These are phyloP conservation scores for Elongisporangium senticosum DNA, from an alignment of 352 stramenopile genomes.

Conservation along the genomic window DNA sequence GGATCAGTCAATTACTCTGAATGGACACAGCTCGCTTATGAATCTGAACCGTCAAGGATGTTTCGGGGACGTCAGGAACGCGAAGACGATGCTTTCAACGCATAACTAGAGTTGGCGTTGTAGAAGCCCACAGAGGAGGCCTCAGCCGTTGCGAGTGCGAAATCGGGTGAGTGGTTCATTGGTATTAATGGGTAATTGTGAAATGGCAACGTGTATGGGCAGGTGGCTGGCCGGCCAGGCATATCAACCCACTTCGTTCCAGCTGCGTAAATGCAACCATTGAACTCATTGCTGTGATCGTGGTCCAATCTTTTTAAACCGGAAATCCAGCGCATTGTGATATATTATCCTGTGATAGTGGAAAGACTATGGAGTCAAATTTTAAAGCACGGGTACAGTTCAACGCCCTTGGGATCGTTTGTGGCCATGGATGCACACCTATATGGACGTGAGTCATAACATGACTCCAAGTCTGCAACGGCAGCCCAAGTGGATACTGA, in stretches of 20 bases:
- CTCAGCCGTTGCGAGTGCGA: not conserved
- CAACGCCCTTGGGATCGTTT: not conserved
- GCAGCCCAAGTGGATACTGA: no score
- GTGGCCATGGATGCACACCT: not conserved
- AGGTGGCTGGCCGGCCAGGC: not conserved
- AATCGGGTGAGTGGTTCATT: not conserved
- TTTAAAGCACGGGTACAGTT: not conserved
- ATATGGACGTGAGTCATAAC: no score
- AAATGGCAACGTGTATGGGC: not conserved
- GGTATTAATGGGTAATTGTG: not conserved
- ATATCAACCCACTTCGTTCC: not conserved
- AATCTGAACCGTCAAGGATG: no score
- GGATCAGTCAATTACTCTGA: not conserved
- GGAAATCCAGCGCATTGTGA: not conserved
- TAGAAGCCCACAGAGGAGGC: not conserved
- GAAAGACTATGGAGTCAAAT: not conserved
- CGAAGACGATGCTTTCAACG: no score
- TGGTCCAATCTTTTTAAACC: not conserved
- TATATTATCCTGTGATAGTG: not conserved
- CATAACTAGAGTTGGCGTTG: not conserved
- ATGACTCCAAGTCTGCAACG: no score
- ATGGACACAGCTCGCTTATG: not conserved
- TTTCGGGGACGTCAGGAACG: no score
- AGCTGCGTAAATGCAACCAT: not conserved
- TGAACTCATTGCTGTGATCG: not conserved